These are phyloP conservation scores for Stenocarpella maydis DNA, from an alignment of 2,329 filamentous ascomycete species.

Conservation along the genomic window DNA sequence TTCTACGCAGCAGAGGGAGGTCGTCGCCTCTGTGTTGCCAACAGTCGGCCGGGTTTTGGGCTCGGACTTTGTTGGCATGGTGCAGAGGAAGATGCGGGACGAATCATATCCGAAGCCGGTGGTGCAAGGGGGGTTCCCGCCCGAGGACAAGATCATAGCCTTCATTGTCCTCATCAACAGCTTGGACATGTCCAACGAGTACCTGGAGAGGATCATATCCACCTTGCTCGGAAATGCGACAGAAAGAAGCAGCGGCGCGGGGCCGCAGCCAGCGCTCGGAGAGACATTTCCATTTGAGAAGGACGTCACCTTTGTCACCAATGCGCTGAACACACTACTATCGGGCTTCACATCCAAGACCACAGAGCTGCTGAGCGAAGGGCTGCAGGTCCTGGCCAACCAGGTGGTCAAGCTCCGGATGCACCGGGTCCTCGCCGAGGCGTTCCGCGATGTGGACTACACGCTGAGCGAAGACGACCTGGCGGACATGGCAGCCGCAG, in stretches of 20 bases:
- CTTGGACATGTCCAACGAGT: slow-evolving; percentile 90
- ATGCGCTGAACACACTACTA: slow-evolving; percentile 73
- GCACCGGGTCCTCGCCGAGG: slow-evolving; percentile 83
- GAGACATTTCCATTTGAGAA: slow-evolving; percentile 82
- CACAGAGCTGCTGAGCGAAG: slow-evolving; percentile 82
- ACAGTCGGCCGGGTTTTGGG: slow-evolving; percentile 82
- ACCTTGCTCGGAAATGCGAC: slow-evolving; percentile 63
- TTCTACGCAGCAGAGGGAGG: slow-evolving; percentile 82
- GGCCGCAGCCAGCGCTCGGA: slow-evolving; percentile 56
- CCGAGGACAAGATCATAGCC: slow-evolving; percentile 85
- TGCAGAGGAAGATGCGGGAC: slow-evolving; percentile 96
- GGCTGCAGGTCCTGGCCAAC: slow-evolving; percentile 84
- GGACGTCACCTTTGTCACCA: slow-evolving; percentile 75
- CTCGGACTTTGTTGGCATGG: slow-evolving; percentile 94
- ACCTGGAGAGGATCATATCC: slow-evolving; percentile 84
- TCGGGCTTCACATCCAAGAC: slow-evolving; percentile 79
- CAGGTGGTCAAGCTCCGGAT: slow-evolving; percentile 87
- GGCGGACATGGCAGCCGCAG: slow-evolving; percentile 61
- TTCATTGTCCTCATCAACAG: slow-evolving; percentile 97
- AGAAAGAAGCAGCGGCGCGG: slow-evolving; percentile 44
- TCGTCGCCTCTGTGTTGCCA: slow-evolving; percentile 80
- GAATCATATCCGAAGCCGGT: slow-evolving; percentile 87
- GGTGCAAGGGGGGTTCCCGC: slow-evolving; percentile 81
- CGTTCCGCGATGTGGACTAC: slow-evolving; percentile 94
- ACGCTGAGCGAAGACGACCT: slow-evolving; percentile 70